Base-by-base conservation (phyloP, 306 rosid species). In the Abrus pulchellus region DNA sequence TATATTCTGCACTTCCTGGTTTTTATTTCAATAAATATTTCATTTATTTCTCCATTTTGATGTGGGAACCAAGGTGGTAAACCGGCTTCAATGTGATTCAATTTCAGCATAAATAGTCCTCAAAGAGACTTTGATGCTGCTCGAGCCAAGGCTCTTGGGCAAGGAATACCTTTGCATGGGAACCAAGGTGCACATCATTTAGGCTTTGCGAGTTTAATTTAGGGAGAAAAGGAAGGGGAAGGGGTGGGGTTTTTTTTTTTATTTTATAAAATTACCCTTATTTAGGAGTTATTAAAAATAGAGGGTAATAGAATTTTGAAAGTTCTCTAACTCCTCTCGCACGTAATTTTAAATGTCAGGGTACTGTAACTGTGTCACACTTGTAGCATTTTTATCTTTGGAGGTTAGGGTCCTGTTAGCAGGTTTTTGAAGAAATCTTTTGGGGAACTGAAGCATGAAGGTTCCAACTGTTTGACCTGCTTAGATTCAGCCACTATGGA, bases 1-100 rank as follows among this genome's bases (percentile, higher is more conserved):
- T 90, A 87, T 80, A 65, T 72, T 85, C 3, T 77, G 85, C 77
- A 53, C 82, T 61, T 74, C 80, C 70, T 61, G 68, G 81, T 73
- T 86, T 78, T 80, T 40, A 64, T 81, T 68, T 78, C 45, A 27
- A 78, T 79, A 68, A 78, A 73, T 76, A 14, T 67, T 48, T 74
- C 71, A 40, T 78, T 56, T 73, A 43, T 68, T 62, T 77, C 38
- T 85, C 74, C 79, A 67, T 69, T 10, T 34, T 33, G 9, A 63
- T 66, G 72, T 40, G 67, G 74, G 48, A 43, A 44, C 40, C 79
- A 33, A 29, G 48, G 64, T 76, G 50, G 38, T 33, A 63, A 52
- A 75, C 45, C 79, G 10, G 55, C 49, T 41, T 45, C 71, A 67
- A 10, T 49, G 33, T 56, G 64, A 47, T 14, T 66, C 11, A 36